phyloP scores from a whole-genome alignment of 2,329 filamentous ascomycete genomes.

The Sclerotiophoma versabilis region DNA sequence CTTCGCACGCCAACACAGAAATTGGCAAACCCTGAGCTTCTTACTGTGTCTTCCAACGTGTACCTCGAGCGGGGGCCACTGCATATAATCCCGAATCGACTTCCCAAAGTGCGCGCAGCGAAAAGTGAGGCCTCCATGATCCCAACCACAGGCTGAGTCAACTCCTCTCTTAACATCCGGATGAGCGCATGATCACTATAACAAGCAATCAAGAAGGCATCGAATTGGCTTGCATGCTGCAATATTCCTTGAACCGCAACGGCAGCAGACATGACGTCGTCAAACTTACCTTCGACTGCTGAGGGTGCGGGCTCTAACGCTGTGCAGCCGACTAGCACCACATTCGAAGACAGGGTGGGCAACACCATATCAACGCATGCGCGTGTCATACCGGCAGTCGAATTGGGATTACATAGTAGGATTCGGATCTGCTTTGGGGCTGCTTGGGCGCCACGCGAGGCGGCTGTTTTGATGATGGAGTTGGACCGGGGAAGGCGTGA shows the following conservation, averaged over 20 bases:
- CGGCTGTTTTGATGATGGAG: conserved; percentile 8
- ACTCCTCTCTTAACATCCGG: conserved; percentile 56
- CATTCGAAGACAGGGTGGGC: conserved; percentile 55
- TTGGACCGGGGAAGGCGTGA: conserved; percentile 9
- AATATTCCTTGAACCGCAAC: conserved; percentile 56
- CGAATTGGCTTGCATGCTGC: conserved; percentile 53
- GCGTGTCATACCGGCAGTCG: conserved; percentile 56
- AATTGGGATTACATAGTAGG: conserved; percentile 59
- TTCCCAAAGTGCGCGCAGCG: conserved; percentile 58
- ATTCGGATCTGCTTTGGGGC: conserved; percentile 45
- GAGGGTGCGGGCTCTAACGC: conserved; percentile 57
- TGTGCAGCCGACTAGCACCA: conserved; percentile 60
- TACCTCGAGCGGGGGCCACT: conserved; percentile 51
- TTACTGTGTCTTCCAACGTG: conserved; percentile 51
- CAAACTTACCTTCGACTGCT: conserved; percentile 60
- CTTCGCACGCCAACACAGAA: conserved; percentile 55
- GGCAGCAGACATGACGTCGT: conserved; percentile 60
- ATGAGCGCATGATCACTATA: conserved; percentile 59
- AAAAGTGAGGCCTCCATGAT: conserved; percentile 62
- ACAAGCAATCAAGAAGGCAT: conserved; percentile 59
- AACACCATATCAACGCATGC: conserved; percentile 55
- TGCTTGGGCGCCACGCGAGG: conserved; percentile 11
- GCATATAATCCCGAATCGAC: conserved; percentile 55
- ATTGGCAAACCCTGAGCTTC: conserved; percentile 51
- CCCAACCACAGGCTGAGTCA: conserved; percentile 54